Evolutionary conservation across 495 filamentous ascomycete genomes (phyloP).

Genomic region (Penicillium cinerascens): DNA sequence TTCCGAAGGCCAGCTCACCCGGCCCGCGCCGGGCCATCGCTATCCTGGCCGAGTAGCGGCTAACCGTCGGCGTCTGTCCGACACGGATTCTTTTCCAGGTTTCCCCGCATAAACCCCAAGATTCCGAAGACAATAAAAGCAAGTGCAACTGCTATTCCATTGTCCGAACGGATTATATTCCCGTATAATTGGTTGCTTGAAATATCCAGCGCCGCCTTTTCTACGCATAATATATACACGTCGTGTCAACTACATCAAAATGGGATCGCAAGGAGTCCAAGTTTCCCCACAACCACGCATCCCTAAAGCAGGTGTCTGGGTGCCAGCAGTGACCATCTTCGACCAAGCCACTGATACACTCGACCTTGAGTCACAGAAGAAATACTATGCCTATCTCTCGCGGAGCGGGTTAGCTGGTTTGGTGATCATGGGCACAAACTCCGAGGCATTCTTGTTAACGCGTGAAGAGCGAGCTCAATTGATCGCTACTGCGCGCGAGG

Average conservation of each 20-base stretch:
- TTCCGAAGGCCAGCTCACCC: not conserved
- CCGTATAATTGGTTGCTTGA: not conserved
- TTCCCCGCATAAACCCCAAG: slow-evolving; percentile 7
- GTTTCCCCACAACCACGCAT: not conserved
- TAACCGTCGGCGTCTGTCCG: not conserved
- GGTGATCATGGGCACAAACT: slow-evolving; percentile 61
- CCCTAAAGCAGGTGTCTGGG: slow-evolving; percentile 31
- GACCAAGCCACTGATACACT: slow-evolving; percentile 49
- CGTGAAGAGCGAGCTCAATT: slow-evolving; percentile 53
- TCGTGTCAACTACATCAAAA: not conserved
- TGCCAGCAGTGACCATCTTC: slow-evolving; percentile 48
- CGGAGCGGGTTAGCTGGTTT: slow-evolving; percentile 53
- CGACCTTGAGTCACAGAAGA: slow-evolving; percentile 42
- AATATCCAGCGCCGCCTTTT: not conserved
- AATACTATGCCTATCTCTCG: slow-evolving; percentile 56
- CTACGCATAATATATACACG: not conserved
- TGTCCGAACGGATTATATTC: not conserved
- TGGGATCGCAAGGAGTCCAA: not conserved
- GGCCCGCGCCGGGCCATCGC: no score
- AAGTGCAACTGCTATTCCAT: not conserved
- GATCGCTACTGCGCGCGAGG: slow-evolving; percentile 49
- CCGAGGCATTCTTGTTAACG: slow-evolving; percentile 61
- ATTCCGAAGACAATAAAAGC: not conserved
- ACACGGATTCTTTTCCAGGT: slow-evolving; percentile 13
- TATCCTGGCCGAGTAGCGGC: not conserved